A percentile compares a stretch with the other conserved stretches of the same genome.
Conservation (phyloP, 1,284 basidiomycete genomes). For the Rhodofomes roseus region DNA sequence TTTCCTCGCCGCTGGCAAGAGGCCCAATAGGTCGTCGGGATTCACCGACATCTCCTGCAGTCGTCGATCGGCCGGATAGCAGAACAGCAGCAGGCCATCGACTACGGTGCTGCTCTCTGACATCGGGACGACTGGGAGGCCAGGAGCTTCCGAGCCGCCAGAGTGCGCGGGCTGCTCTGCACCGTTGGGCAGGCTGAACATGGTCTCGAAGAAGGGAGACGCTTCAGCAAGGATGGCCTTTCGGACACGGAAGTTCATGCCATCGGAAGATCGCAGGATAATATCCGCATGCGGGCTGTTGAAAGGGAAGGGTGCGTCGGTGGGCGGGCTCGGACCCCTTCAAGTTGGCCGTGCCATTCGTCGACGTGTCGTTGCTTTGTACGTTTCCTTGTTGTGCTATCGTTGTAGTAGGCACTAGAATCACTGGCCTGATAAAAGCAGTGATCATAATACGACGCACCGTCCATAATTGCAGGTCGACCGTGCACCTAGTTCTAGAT, state of each 20-base stretch:
- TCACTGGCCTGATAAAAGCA: no score
- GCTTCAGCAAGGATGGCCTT: conserved; percentile 40
- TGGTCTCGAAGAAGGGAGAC: conserved; percentile 37
- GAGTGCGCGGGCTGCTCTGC: background rate
- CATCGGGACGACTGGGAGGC: background rate
- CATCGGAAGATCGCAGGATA: conserved; percentile 44
- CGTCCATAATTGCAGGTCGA: no score
- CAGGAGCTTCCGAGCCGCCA: no score
- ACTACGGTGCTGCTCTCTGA: conserved; percentile 7
- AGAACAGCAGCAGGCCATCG: conserved; percentile 8
- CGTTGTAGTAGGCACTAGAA: no score
- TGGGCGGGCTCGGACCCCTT: no score
- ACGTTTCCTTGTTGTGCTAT: no score
- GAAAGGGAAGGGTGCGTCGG: conserved; percentile 3
- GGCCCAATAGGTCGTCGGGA: background rate
- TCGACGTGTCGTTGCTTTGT: no score
- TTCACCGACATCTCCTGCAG: conserved; percentile 6
- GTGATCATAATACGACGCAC: no score
- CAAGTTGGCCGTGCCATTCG: no score
- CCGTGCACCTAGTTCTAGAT: no score
- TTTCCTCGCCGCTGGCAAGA: conserved; percentile 8
- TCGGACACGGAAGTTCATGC: conserved; percentile 41
- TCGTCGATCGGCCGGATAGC: conserved; percentile 10
- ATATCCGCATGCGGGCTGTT: conserved; percentile 27
- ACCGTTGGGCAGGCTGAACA: background rate